Base-by-base conservation (phyloP, 768 basidiomycete genomes). In the Heimioporus sp. region DNA sequence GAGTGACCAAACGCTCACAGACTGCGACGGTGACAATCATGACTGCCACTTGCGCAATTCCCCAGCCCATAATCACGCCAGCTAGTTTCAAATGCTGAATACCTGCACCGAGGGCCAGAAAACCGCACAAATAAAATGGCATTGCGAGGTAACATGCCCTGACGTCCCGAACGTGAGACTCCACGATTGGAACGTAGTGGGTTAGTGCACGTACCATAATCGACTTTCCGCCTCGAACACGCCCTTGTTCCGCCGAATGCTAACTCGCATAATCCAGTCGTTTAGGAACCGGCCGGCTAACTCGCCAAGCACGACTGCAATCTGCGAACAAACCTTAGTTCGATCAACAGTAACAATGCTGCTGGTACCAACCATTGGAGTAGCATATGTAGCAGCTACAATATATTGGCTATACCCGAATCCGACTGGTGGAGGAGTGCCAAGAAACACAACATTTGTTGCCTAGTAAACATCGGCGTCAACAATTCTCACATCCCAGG, bases 401-500 rank as follows among this genome's bases (percentile, higher is more conserved):
- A 64, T 61, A 54, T 71, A 69, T 49, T 68, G 69, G 34, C 56
- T 67, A 61, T 76, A 77, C 1, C 77, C 79, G 51, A 76, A 82
- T 1, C 80, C 81, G 6, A 67, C 54, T 0, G 80, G 80, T 0
- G 67, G 56, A 0, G 78, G 76, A 2, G 69, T 66, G 4, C 76
- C 80, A 6, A 82, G 63, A 63, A 82, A 82, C 6, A 81, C 78
- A 0, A 76, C 79, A 38, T 78, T 80, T 5, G 82, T 83, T n/a
- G 79, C 77, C 74, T 81, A 24, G 49, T 3, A 7, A 16, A 55
- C 12, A 21, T 57, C 41, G 24, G 5, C 24, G 24, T 24, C 24
- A 24, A 24, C 24, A 24, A 24, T 24, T 24, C 24, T 24, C 24
- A 24, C 10, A 20, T 5, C 8, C 2, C 16, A 9, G 24, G 24